Conservation (phyloP, 139 green algal genomes). For the Yamagishiella unicocca region DNA sequence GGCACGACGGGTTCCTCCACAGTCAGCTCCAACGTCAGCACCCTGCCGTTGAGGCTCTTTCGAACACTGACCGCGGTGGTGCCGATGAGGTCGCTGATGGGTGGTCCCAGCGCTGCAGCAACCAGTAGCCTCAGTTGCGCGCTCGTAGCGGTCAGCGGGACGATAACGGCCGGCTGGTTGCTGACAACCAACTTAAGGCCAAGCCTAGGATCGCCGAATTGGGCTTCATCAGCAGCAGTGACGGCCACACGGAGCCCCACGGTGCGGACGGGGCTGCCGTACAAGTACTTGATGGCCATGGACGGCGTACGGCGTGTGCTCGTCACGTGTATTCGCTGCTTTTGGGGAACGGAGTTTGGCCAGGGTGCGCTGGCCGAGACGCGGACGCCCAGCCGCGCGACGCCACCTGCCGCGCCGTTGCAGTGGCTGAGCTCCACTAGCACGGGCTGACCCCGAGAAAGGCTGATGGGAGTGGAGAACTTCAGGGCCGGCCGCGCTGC, state of each 20-base stretch:
- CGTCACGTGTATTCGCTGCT: not conserved
- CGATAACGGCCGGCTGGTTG: not conserved
- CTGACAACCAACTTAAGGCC: not conserved
- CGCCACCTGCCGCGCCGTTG: not conserved
- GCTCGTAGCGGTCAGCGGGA: not conserved
- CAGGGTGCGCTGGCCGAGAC: not conserved
- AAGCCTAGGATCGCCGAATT: not conserved
- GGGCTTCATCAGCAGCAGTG: not conserved
- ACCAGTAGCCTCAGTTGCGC: not conserved
- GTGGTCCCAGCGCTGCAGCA: not conserved
- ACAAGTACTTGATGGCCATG: not conserved
- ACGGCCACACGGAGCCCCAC: not conserved
- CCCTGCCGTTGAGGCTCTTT: not conserved
- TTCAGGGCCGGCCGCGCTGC: too few relatives aligned
- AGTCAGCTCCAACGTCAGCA: not conserved
- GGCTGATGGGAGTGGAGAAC: not conserved
- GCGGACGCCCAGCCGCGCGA: not conserved
- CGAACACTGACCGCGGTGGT: not conserved
- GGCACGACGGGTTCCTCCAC: not conserved
- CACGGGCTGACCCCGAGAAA: not conserved
- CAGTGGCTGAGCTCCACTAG: slow-evolving; percentile 12
- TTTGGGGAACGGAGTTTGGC: not conserved
- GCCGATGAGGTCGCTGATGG: not conserved
- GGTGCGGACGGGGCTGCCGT: not conserved
- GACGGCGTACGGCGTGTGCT: not conserved